Percentiles rank a stretch among this genome's conserved stretches.
Evolutionary conservation across 129 eudicot genomes (phyloP).

Genomic region (Helichrysum umbraculigerum): DNA sequence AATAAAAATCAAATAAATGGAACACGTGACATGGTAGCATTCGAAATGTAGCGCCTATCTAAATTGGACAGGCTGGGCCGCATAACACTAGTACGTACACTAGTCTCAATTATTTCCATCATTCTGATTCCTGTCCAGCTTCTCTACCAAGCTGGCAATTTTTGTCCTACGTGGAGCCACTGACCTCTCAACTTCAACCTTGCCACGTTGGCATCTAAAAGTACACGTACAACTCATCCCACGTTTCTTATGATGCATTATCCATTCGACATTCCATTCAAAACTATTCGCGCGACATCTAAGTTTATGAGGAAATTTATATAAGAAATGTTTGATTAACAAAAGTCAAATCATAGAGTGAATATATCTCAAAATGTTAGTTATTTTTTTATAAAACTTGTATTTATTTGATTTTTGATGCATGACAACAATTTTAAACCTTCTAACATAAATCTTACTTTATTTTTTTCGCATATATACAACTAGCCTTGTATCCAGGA

Average conservation of each 20-base stretch:
- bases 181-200: slow-evolving; percentile 20
- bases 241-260: slow-evolving; percentile 13
- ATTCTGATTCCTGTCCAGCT: slow-evolving; percentile 24
- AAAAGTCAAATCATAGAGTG: not conserved
- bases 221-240: slow-evolving; percentile 1
- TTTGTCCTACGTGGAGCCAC: slow-evolving; percentile 41
- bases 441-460: no score
- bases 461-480: no score
- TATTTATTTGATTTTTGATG: no score
- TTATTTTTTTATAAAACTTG: no score
- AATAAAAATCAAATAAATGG: no score
- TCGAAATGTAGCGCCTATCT: slow-evolving; percentile 14
- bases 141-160: slow-evolving; percentile 28
- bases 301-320: no score
- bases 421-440: no score
- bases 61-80: slow-evolving; percentile 32
- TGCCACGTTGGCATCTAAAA: slow-evolving; percentile 30
- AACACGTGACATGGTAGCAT: slow-evolving; percentile 35
- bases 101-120: slow-evolving; percentile 22
- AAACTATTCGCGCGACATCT: not conserved
- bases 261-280: not conserved
- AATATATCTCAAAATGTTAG: no score
- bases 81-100: slow-evolving; percentile 16
- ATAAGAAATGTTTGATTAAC: not conserved
- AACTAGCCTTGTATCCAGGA: no score